Conservation (phyloP, 371 early-diverging fungal genomes). For the Mortierella sp. region DNA sequence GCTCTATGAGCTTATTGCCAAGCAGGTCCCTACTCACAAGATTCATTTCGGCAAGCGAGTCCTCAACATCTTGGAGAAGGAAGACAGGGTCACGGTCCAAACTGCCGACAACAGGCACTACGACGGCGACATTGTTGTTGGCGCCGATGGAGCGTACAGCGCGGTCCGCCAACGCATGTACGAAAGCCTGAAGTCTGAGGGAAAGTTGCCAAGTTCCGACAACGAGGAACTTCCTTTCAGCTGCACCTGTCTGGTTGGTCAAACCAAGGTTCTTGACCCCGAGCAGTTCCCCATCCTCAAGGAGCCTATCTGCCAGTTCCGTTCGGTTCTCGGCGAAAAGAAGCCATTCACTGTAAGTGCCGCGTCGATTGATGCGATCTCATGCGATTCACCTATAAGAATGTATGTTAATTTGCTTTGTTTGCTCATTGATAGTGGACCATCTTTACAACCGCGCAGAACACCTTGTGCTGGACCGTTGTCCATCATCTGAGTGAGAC, state of each 20-base stretch:
- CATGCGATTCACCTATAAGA: too few relatives aligned
- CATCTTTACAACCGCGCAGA: not conserved
- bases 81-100: not conserved
- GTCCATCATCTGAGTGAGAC: not conserved
- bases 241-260: slow-evolving; percentile 18
- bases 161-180: slow-evolving; percentile 18
- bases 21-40: slow-evolving; percentile 11
- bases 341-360: slow-evolving; percentile 11
- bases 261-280: not conserved
- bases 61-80: not conserved
- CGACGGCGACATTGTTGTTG: slow-evolving; percentile 20
- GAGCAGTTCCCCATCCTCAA: slow-evolving; percentile 3
- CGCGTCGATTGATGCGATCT: too few relatives aligned
- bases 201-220: not conserved
- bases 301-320: slow-evolving; percentile 1
- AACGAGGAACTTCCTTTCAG: slow-evolving; percentile 11
- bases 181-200: not conserved
- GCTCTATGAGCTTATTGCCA: slow-evolving; percentile 12
- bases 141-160: slow-evolving; percentile 21
- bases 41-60: slow-evolving; percentile 16
- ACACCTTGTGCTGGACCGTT: not conserved
- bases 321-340: slow-evolving; percentile 6
- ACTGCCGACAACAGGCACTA: slow-evolving; percentile 8
- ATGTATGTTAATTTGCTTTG: not conserved
- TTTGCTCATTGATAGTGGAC: too few relatives aligned